Evolutionary conservation across 140 eudicot genomes (phyloP).

Genomic region (Bidens hawaiensis): DNA sequence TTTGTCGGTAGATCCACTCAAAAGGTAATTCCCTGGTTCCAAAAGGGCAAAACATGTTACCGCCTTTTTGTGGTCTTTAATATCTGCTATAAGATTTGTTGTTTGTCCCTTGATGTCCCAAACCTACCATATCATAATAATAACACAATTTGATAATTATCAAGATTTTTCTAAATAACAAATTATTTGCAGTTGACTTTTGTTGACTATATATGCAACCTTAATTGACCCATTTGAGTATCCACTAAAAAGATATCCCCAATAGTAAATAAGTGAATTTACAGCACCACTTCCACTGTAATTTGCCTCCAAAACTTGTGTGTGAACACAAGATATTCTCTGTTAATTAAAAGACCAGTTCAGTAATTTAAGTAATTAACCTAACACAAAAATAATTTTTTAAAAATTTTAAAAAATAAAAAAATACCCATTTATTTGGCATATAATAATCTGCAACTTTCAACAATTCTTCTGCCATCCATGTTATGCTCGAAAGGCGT

Average conservation of each 20-base stretch:
- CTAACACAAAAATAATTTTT: too few species aligned
- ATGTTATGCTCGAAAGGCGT: slow-evolving; percentile 63
- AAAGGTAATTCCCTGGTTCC: too few species aligned
- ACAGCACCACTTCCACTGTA: slow-evolving; percentile 63
- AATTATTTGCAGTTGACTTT: too few species aligned
- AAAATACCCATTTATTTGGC: slow-evolving; percentile 97
- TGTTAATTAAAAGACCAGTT: slow-evolving; percentile 24
- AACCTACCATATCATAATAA: slow-evolving; percentile 37
- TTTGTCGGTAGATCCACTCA: too few species aligned
- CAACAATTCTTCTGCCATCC: slow-evolving; percentile 91
- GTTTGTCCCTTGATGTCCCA: too few species aligned
- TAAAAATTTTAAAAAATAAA: too few species aligned
- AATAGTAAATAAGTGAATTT: slow-evolving; percentile 65
- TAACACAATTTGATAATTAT: too few species aligned
- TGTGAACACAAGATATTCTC: slow-evolving; percentile 86
- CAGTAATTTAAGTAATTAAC: slow-evolving; percentile 2
- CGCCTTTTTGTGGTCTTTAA: too few species aligned
- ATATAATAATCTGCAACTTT: slow-evolving; percentile 76
- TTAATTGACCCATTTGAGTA: slow-evolving; percentile 76
- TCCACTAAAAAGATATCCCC: slow-evolving; percentile 72
- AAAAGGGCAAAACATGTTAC: too few species aligned
- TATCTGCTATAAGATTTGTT: too few species aligned
- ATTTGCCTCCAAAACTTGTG: slow-evolving; percentile 66
- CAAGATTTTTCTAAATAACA: too few species aligned
- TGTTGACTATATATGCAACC: slow-evolving; percentile 26